Evolutionary conservation across 2,329 filamentous ascomycete genomes (phyloP).

Genomic region (Penicillium sp.): DNA sequence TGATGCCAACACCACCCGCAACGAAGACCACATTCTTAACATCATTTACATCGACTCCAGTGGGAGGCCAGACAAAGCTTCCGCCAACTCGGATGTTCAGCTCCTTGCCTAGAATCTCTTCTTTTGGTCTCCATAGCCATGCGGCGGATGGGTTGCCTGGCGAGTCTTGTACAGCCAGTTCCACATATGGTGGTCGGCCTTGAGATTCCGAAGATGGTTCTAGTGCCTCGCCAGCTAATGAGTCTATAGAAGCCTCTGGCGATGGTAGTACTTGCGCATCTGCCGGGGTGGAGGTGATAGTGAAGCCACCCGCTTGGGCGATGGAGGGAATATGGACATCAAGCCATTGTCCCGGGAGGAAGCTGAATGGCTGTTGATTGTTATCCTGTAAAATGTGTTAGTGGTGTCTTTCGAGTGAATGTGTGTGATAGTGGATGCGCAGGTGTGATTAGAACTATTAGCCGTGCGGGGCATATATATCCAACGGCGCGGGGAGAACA

Average conservation of each 20-base stretch:
- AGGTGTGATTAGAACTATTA: neutral
- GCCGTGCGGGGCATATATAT: conserved; percentile 1
- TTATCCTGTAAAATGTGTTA: conserved; percentile 18
- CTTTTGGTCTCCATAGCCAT: conserved; percentile 67
- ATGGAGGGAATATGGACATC: conserved; percentile 74
- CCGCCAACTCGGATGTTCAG: conserved; percentile 74
- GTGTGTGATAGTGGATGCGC: neutral
- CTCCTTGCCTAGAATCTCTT: conserved; percentile 58
- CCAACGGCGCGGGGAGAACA: neutral
- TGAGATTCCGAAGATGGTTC: conserved; percentile 23
- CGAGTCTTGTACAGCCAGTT: conserved; percentile 75
- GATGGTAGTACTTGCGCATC: conserved; percentile 45
- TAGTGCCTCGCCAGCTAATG: conserved; percentile 21
- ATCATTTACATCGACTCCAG: conserved; percentile 40
- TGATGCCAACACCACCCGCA: conserved; percentile 80
- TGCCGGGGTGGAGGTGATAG: conserved; percentile 74
- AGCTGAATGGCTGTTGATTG: conserved; percentile 51
- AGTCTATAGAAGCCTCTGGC: conserved; percentile 20
- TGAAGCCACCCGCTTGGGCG: conserved; percentile 77
- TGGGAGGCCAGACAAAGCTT: conserved; percentile 73
- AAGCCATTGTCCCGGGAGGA: conserved; percentile 83
- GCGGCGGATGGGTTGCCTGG: conserved; percentile 69
- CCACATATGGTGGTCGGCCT: conserved; percentile 57
- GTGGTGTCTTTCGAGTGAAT: neutral
- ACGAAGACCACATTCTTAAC: conserved; percentile 68